phyloP scores from a whole-genome alignment of 1,284 basidiomycete species.

The Cystobasidium pallidum region DNA sequence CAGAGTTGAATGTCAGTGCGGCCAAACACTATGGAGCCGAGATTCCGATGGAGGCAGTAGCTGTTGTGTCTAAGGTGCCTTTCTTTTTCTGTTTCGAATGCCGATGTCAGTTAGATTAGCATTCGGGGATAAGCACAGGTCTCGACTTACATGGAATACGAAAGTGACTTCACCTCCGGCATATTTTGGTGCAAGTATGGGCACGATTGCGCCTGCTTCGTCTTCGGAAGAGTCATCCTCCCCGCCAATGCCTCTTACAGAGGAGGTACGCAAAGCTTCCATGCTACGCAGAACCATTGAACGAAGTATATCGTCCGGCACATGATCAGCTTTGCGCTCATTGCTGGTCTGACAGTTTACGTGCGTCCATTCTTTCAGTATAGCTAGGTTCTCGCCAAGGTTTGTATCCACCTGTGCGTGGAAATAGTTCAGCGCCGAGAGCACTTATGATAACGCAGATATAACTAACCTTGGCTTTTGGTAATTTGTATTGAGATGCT shows the following conservation, averaged over 20 bases:
- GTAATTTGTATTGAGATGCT: slow-evolving; percentile 65
- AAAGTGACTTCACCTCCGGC: slow-evolving; percentile 37
- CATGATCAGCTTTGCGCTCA: slow-evolving; percentile 32
- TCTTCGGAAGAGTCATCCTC: slow-evolving; percentile 19
- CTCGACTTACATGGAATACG: slow-evolving; percentile 41
- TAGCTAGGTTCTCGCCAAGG: slow-evolving; percentile 77
- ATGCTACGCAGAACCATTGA: slow-evolving; percentile 42
- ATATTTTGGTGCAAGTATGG: slow-evolving; percentile 4
- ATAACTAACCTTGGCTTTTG: slow-evolving; percentile 60
- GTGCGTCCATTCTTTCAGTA: slow-evolving; percentile 86
- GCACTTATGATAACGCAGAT: background rate
- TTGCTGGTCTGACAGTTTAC: slow-evolving; percentile 61
- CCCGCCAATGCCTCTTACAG: background rate
- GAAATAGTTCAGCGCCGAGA: slow-evolving; percentile 21
- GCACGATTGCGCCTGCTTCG: background rate
- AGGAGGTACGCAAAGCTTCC: slow-evolving; percentile 16
- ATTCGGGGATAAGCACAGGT: background rate
- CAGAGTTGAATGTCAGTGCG: background rate
- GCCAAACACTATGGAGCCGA: background rate
- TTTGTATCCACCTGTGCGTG: slow-evolving; percentile 63
- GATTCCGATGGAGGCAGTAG: background rate
- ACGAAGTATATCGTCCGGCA: slow-evolving; percentile 52
- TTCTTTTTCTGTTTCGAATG: slow-evolving; percentile 45
- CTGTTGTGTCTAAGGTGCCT: background rate
- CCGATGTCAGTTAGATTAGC: too few species aligned